Base-by-base conservation (phyloP, 306 rosid genomes). In the Phaseolus lunatus region DNA sequence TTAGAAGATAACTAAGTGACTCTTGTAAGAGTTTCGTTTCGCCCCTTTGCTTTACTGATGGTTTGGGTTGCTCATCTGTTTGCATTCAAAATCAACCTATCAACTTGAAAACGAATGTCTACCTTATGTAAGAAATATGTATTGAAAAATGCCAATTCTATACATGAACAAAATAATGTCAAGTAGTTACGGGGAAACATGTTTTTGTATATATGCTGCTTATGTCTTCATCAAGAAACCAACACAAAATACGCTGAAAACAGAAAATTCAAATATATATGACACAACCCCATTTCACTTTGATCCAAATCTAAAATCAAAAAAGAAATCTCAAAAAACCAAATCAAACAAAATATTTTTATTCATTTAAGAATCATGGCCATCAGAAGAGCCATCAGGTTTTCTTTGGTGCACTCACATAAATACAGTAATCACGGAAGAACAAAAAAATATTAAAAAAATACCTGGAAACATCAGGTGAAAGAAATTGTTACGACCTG, bases 391-490 rank as follows among this genome's bases (percentile, higher is more conserved):
- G 78, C 65, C 73, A 70, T 39, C 72, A 26, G 50, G 44, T 41
- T 44, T 72, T 43, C 68, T 54, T 18, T 49, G 54, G 52, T 56
- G 77, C 69, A 72, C 80, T 75, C 82, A 73, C 75, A 71, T 79
- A 79, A 73, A 43, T 76, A 85, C 82, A 85, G 70, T 41, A 41
- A 79, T 66, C 82, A 35, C 41, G 47, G 63, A 19, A 76, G 47
- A 65, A 18, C 50, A 47, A 16, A 18, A 19, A 68, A 33, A 5
- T 23, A 29, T 19, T 23, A 16, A 2, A 9, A 24, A n/a, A n/a
- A 67, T 72, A 75, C 82, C 84, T 67, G 81, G 80, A 80, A 43
- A 43, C 66, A 57, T 76, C 82, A 79, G 81, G 84, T 16, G 50
- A 81, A 75, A 78, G 53, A 80, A 71, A 67, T 67, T 69, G 80